phyloP scores from a whole-genome alignment of 108 stramenopile species.

The Schizochytrium sp. region DNA sequence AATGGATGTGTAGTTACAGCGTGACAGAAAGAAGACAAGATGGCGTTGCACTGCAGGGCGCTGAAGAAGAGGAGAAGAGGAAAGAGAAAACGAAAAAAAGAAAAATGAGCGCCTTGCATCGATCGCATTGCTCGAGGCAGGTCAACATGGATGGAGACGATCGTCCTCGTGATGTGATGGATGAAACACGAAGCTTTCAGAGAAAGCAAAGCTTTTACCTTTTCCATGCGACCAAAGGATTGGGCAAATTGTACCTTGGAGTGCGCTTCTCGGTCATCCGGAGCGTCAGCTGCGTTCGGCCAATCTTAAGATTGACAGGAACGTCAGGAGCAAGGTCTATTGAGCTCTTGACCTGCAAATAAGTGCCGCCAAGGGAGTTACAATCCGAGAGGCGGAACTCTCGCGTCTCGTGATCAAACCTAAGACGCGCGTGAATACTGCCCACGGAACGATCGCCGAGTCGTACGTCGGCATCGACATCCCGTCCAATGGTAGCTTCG shows the following conservation, averaged over 20 bases:
- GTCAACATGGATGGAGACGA: too few species aligned
- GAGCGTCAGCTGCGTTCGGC: neutral
- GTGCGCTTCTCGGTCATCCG: neutral
- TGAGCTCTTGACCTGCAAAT: neutral
- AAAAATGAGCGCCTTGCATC: too few species aligned
- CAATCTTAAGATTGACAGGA: neutral
- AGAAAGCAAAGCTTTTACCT: neutral
- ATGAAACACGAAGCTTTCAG: too few species aligned
- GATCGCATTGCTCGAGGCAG: too few species aligned
- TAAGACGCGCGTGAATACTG: neutral
- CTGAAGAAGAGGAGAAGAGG: too few species aligned
- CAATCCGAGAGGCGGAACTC: conserved; percentile 5
- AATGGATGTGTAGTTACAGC: too few species aligned
- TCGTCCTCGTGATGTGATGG: too few species aligned
- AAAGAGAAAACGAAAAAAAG: too few species aligned
- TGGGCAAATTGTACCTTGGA: neutral
- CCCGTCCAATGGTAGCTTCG: neutral
- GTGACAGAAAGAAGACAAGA: too few species aligned
- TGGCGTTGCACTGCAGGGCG: too few species aligned
- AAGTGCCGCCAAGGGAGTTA: conserved; percentile 11
- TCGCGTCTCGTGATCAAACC: neutral
- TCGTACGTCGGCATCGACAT: neutral
- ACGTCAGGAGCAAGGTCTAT: neutral
- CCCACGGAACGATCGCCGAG: neutral
- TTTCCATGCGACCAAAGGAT: neutral